A percentile compares a stretch with the other conserved stretches of the same genome.
Conservation (phyloP, 176 grass and related monocot species). For the Juncus inflexus region DNA sequence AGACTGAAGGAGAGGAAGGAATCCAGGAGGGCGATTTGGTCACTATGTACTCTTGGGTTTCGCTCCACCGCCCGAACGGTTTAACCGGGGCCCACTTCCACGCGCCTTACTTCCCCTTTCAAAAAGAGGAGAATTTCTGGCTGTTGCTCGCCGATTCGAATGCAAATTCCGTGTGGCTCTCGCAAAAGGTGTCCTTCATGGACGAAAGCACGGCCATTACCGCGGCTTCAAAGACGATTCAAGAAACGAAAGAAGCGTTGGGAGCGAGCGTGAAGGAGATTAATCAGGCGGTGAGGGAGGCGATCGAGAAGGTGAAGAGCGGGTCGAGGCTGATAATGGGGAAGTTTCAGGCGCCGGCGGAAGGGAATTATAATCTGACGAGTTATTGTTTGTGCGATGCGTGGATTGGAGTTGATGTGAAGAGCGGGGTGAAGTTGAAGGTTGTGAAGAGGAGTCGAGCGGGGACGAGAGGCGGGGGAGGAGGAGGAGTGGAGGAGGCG, state of each 20-base stretch:
- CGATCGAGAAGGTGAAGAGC: constrained; percentile 83
- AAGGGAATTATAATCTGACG: constrained; percentile 75
- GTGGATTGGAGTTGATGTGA: constrained; percentile 85
- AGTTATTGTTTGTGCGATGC: constrained; percentile 66
- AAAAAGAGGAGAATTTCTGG: constrained; percentile 99
- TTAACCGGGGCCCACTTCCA: constrained; percentile 79
- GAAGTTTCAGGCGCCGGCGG: constrained; percentile 78
- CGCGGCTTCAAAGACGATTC: constrained; percentile 86
- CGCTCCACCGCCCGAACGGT: constrained; percentile 67
- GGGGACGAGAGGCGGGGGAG: constrained; percentile 51
- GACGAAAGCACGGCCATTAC: constrained; percentile 71
- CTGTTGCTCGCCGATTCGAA: constrained; percentile 60
- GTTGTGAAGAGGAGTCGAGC: constrained; percentile 70
- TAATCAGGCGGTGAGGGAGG: constrained; percentile 57
- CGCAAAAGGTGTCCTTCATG: constrained; percentile 93
- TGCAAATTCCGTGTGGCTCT: constrained; percentile 89
- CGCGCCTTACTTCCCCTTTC: constrained; percentile 67
- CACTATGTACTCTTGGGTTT: constrained; percentile 96
- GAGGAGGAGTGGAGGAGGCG: constrained; percentile 52
- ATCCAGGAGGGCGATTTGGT: constrained; percentile 93
- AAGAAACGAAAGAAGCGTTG: constrained; percentile 78
- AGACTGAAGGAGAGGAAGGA: constrained; percentile 95
- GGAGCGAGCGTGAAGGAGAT: constrained; percentile 65
- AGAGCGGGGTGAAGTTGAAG: constrained; percentile 84
- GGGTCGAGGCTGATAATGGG: constrained; percentile 85